These are phyloP conservation scores for Xylariomycetidae sp. DNA, from an alignment of 2,329 filamentous ascomycete genomes.

Conservation along the genomic window DNA sequence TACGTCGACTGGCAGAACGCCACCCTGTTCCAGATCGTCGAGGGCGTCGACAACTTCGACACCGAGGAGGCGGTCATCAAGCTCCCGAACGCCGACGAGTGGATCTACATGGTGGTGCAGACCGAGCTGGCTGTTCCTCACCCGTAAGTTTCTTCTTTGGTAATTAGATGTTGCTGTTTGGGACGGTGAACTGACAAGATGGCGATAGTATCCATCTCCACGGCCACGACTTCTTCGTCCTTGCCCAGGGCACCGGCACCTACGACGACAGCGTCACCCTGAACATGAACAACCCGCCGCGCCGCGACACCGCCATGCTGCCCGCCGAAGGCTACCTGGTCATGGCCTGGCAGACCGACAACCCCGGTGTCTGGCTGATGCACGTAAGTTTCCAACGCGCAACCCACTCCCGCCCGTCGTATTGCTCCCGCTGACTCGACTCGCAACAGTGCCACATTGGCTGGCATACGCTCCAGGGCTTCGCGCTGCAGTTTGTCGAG, in stretches of 20 bases:
- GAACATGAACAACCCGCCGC: constrained; percentile 37
- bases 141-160: constrained; percentile 12
- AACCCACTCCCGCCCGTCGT: neutral
- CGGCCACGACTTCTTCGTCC: constrained; percentile 36
- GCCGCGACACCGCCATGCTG: constrained; percentile 42
- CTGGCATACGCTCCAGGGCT: constrained; percentile 13
- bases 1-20: constrained; percentile 41
- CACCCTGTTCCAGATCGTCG: constrained; percentile 30
- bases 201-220: constrained; percentile 38
- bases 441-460: constrained; percentile 15
- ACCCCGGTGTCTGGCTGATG: constrained; percentile 44
- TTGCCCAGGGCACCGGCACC: constrained; percentile 25
- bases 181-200: no score
- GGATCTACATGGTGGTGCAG: constrained; percentile 29
- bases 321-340: constrained; percentile 39
- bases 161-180: no score
- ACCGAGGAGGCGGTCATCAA: constrained; percentile 24
- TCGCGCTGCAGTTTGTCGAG: constrained; percentile 11
- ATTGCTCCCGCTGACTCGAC: neutral
- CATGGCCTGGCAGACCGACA: constrained; percentile 44
- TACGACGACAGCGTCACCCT: constrained; percentile 24
- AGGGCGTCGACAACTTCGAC: constrained; percentile 19
- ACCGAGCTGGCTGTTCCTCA: constrained; percentile 21
- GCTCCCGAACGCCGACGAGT: constrained; percentile 21
- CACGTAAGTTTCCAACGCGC: constrained; percentile 4